These are phyloP conservation scores for Kandelia obovata DNA, from an alignment of 345 rosid species.

Conservation along the genomic window DNA sequence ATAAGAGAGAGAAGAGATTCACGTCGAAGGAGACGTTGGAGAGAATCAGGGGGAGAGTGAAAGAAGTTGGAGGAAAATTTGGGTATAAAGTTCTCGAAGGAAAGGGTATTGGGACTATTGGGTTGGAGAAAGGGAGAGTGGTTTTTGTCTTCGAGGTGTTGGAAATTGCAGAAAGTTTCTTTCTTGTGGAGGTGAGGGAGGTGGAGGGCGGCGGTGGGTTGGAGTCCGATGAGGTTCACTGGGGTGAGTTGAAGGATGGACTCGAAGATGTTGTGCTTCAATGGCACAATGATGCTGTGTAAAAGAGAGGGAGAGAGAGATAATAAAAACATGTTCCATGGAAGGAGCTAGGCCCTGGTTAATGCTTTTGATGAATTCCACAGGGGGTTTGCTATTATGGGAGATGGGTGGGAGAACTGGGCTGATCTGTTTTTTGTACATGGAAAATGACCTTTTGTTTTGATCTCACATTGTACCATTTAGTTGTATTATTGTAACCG, in stretches of 20 bases:
- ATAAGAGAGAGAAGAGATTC: conserved; percentile 56
- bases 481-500: neutral
- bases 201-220: conserved; percentile 47
- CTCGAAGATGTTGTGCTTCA: conserved; percentile 59
- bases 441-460: neutral
- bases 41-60: conserved; percentile 50
- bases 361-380: too few species aligned
- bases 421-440: neutral
- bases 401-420: neutral
- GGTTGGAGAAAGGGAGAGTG: conserved; percentile 55
- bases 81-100: conserved; percentile 65
- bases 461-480: neutral
- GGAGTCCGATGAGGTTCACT: conserved; percentile 57
- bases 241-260: conserved; percentile 60
- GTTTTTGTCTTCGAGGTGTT: conserved; percentile 47
- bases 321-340: neutral
- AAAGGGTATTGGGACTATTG: conserved; percentile 49
- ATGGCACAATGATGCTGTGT: conserved; percentile 40
- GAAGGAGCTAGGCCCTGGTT: too few species aligned
- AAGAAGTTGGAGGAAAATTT: conserved; percentile 54
- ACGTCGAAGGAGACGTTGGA: conserved; percentile 46
- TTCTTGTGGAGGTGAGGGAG: conserved; percentile 57
- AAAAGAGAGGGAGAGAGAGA: neutral
- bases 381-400: neutral
- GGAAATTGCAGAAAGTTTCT: conserved; percentile 43